These are phyloP conservation scores for Candida glucosophila DNA, from an alignment of 1,139 yeast species.

Conservation along the genomic window DNA sequence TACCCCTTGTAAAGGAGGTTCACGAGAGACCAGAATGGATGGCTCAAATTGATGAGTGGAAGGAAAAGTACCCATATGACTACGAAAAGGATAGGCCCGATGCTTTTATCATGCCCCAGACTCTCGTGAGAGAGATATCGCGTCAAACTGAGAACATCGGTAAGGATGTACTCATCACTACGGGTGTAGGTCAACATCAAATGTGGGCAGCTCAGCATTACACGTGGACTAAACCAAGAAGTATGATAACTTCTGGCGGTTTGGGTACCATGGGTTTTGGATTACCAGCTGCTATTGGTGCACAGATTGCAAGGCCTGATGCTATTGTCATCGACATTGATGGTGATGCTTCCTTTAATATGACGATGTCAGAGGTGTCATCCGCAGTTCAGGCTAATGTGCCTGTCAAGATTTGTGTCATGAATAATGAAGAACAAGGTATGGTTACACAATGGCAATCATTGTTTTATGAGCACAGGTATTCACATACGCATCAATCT, in stretches of 20 bases:
- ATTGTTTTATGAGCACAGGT: slow-evolving; percentile 90
- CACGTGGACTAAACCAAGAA: slow-evolving; percentile 85
- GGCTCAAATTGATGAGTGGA: slow-evolving; percentile 67
- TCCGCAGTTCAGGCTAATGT: slow-evolving; percentile 92
- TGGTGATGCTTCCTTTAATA: slow-evolving; percentile 97
- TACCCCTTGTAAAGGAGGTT: slow-evolving; percentile 62
- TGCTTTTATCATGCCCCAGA: slow-evolving; percentile 85
- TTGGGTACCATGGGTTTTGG: slow-evolving; percentile 99
- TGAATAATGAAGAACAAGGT: slow-evolving; percentile 98
- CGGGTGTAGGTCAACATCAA: slow-evolving; percentile 99
- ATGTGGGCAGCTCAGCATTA: slow-evolving; percentile 99
- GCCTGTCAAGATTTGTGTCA: slow-evolving; percentile 79
- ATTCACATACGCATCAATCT: slow-evolving; percentile 90
- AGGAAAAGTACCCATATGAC: slow-evolving; percentile 73
- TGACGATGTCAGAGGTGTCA: slow-evolving; percentile 89
- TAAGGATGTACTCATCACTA: slow-evolving; percentile 78
- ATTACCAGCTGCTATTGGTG: slow-evolving; percentile 96
- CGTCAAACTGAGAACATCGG: slow-evolving; percentile 59
- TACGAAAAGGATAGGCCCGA: slow-evolving; percentile 74
- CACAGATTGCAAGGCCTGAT: slow-evolving; percentile 92
- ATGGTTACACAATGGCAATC: slow-evolving; percentile 99
- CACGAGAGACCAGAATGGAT: slow-evolving; percentile 73
- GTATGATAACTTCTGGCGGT: slow-evolving; percentile 96
- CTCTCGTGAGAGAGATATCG: slow-evolving; percentile 72
- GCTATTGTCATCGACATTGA: slow-evolving; percentile 93